Evolutionary conservation across 257 asterid species (phyloP).

Genomic region (Solanum infundibuliforme): DNA sequence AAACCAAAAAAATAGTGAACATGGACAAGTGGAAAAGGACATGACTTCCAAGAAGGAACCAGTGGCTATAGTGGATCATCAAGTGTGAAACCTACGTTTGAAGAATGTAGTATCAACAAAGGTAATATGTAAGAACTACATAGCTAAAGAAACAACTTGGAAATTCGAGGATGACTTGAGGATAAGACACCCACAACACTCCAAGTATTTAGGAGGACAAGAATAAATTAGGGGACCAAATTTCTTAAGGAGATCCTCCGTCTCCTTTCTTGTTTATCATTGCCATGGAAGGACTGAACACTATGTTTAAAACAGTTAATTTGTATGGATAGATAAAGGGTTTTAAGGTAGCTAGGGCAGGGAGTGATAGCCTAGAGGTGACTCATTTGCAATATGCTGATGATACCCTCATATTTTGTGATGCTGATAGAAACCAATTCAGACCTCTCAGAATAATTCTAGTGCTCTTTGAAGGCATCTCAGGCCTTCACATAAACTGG

Average conservation of each 20-base stretch:
- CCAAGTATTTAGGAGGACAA: not conserved
- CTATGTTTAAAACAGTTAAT: not conserved
- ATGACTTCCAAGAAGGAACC: not conserved
- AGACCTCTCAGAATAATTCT: too few relatives aligned
- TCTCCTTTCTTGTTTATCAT: not conserved
- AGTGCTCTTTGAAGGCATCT: too few relatives aligned
- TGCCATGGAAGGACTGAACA: not conserved
- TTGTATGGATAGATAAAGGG: not conserved
- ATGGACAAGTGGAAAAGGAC: not conserved
- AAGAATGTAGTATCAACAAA: not conserved
- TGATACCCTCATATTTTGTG: too few relatives aligned
- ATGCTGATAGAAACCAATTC: too few relatives aligned
- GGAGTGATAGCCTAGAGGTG: not conserved
- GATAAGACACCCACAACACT: not conserved
- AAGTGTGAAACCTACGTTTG: not conserved
- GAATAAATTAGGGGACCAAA: not conserved
- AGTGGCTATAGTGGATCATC: not conserved
- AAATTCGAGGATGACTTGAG: not conserved
- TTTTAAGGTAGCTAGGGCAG: not conserved
- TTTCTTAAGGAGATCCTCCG: not conserved
- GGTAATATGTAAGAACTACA: not conserved
- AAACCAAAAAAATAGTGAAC: not conserved
- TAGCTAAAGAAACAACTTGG: not conserved
- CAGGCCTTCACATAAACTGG: too few relatives aligned
- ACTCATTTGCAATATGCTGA: not conserved